phyloP scores from a whole-genome alignment of 192 early-diverging fungal genomes.

The Spinellus fusiger region DNA sequence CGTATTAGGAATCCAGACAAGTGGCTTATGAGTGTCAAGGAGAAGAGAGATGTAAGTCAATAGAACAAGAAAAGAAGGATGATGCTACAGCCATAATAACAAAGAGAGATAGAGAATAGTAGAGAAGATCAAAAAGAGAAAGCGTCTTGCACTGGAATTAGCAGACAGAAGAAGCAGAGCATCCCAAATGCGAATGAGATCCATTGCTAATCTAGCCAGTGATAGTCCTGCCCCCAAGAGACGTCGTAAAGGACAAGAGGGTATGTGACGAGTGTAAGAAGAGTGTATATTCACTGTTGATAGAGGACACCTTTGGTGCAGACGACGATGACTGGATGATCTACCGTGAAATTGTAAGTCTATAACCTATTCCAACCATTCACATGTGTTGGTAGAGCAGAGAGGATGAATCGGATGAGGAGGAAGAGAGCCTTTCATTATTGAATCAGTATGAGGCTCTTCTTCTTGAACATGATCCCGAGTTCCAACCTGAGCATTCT shows the following conservation, averaged over 20 bases:
- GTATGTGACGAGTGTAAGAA: slow-evolving; percentile 18
- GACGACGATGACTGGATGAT: slow-evolving; percentile 92
- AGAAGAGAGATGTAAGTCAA: slow-evolving; percentile 43
- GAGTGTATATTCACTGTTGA: not conserved
- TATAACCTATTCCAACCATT: not conserved
- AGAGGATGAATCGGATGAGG: slow-evolving; percentile 79
- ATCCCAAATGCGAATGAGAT: slow-evolving; percentile 79
- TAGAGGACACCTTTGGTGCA: slow-evolving; percentile 91
- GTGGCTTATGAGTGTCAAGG: slow-evolving; percentile 68
- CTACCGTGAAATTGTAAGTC: slow-evolving; percentile 80
- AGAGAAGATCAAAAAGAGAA: slow-evolving; percentile 63
- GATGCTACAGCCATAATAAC: not conserved
- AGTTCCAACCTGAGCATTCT: slow-evolving; percentile 67
- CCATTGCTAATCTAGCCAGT: slow-evolving; percentile 78
- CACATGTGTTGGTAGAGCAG: slow-evolving; percentile 42
- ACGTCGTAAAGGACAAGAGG: slow-evolving; percentile 54
- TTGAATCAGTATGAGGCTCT: slow-evolving; percentile 67
- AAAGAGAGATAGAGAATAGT: slow-evolving; percentile 38
- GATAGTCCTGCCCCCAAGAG: slow-evolving; percentile 47
- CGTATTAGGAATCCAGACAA: slow-evolving; percentile 57
- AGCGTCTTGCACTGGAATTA: slow-evolving; percentile 67
- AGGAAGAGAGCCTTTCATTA: slow-evolving; percentile 64
- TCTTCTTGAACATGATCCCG: slow-evolving; percentile 66
- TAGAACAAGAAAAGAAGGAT: not conserved
- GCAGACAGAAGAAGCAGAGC: slow-evolving; percentile 83